Conservation (phyloP, 2,329 filamentous ascomycete genomes). For the Claviceps purpurea region DNA sequence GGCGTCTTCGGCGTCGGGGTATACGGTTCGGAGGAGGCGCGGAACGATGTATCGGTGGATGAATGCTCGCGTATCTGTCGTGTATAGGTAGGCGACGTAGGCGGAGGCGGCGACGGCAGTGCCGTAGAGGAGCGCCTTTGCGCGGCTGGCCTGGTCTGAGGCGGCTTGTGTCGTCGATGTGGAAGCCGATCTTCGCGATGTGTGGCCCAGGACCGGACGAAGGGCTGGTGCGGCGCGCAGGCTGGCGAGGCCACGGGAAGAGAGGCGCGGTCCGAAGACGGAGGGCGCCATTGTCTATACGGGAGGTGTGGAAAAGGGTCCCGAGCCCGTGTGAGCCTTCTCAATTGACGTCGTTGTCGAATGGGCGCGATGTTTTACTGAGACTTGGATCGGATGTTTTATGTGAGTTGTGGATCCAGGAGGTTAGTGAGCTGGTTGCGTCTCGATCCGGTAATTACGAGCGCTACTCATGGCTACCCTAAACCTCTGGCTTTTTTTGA, state of each 20-base stretch:
- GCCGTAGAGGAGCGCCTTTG: conserved; percentile 27
- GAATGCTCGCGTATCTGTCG: conserved; percentile 62
- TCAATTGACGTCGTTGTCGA: conserved; percentile 4
- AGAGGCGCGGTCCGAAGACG: conserved; percentile 7
- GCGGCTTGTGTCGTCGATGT: conserved; percentile 16
- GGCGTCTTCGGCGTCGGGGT: conserved; percentile 77
- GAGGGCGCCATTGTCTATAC: conserved; percentile 6
- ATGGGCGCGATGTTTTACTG: not conserved
- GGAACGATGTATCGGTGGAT: conserved; percentile 56
- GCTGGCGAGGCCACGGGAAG: conserved; percentile 6
- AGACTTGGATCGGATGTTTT: not conserved
- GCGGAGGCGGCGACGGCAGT: conserved; percentile 27
- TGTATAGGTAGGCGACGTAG: conserved; percentile 48
- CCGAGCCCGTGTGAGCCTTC: conserved; percentile 7
- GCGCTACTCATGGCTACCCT: no score
- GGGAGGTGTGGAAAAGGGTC: not conserved
- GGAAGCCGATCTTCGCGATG: conserved; percentile 19
- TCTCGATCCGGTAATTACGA: no score
- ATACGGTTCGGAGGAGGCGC: conserved; percentile 49
- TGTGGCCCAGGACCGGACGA: conserved; percentile 5
- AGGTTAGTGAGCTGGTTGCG: not conserved
- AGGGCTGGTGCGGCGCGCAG: conserved; percentile 1
- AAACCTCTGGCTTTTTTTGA: not conserved
- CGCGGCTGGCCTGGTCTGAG: conserved; percentile 15
- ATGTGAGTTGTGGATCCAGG: not conserved